Evolutionary conservation across 805 yeast species (phyloP).

Genomic region (Brettanomyces sp.): DNA sequence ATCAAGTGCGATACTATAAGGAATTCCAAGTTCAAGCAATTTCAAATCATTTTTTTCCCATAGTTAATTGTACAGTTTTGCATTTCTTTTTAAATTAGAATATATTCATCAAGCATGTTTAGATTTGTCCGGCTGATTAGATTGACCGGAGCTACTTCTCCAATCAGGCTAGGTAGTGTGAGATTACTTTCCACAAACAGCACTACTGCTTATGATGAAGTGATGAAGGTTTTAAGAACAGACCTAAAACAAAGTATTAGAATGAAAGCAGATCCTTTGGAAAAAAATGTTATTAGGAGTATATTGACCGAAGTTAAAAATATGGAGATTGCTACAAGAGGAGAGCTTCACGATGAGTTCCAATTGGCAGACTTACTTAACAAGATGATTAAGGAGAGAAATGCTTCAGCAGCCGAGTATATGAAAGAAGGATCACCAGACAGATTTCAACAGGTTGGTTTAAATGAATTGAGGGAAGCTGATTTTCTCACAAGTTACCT

Average conservation of each 20-base stretch:
- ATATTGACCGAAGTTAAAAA: conserved; percentile 32
- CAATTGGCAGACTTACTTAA: conserved; percentile 23
- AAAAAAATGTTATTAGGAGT: conserved; percentile 31
- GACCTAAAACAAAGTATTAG: conserved; percentile 27
- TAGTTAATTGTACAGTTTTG: too few species aligned
- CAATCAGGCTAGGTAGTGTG: neutral
- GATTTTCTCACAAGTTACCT: conserved; percentile 27
- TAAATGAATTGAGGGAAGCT: conserved; percentile 30
- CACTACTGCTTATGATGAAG: conserved; percentile 17
- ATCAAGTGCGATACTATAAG: too few species aligned
- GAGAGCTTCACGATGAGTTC: conserved; percentile 22
- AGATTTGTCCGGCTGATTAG: too few species aligned
- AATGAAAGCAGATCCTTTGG: conserved; percentile 24
- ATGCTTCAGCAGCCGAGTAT: conserved; percentile 28
- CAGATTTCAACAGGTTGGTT: conserved; percentile 28
- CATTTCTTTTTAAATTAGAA: too few species aligned
- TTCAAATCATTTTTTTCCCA: too few species aligned
- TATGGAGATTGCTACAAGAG: conserved; percentile 24
- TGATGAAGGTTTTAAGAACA: conserved; percentile 19
- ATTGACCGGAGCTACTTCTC: too few species aligned
- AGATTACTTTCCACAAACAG: neutral
- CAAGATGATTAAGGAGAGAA: conserved; percentile 33
- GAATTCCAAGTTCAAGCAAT: too few species aligned
- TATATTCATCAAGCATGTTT: too few species aligned
- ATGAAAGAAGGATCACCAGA: conserved; percentile 31